Base-by-base conservation (phyloP, 805 yeast genomes). In the Candida qinlingensis region DNA sequence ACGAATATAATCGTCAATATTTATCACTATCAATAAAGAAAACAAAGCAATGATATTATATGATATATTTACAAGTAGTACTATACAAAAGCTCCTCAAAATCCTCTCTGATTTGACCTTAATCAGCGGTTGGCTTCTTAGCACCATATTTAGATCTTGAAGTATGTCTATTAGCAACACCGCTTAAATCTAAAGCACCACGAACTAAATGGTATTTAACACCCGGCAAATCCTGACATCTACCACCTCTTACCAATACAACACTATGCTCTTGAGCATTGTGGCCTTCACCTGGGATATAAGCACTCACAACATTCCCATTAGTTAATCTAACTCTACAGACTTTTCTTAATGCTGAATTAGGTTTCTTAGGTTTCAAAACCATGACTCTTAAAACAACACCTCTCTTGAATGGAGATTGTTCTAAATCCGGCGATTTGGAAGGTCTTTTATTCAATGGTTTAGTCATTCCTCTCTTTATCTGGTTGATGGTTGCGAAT, bases 211-310 rank as follows among this genome's bases (percentile, higher is more conserved):
- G 94, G 68, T 94, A 94, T 66, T 89, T 91, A 43, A 94, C 97
- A 78, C 99, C 99, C 28, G 99, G 99, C 60, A 92, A 74, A 81
- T 94, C 99, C 65, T 91, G 97, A 46, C 88, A 88, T 76, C 97
- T 83, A 12, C 99, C 99, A n/a, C 99, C 99, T 69, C 99, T 81
- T 4, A 94, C 96, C 46, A 82, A 79, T 1, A 94, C 98, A 45
- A 94, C 95, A 62, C 95, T 87, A 71, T 94, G 99, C 67, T 94
- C 99, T 72, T 94, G 98, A 26, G 96, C 85, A 63, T 94, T 94
- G 69, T 94, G 99, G 25, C 99, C 99, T 65, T 94, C 97, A 47
- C 99, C 99, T 12, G 97, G 97, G 49, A 94, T 94, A 66, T 90
- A 91, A 1, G 97, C 97, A 41, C 92, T 83, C 13, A 94, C 79